Conservation (phyloP, 2,329 filamentous ascomycete species). For the Calonectria henricotiae region DNA sequence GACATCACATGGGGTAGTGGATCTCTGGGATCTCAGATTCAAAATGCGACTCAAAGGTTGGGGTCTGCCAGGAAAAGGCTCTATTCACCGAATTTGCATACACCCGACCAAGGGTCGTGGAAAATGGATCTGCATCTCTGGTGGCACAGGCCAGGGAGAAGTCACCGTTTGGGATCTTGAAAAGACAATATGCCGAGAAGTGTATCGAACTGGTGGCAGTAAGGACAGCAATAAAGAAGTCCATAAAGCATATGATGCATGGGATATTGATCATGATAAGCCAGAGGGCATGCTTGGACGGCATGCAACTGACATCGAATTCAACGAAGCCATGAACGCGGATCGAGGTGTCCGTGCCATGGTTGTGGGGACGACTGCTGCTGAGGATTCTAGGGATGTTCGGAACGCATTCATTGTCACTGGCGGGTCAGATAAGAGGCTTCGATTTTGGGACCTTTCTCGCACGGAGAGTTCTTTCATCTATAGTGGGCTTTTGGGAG, state of each 20-base stretch:
- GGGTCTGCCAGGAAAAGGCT: constrained; percentile 85
- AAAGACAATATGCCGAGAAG: constrained; percentile 88
- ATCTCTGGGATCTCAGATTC: constrained; percentile 98
- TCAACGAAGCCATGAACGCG: constrained; percentile 68
- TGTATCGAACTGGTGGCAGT: constrained; percentile 81
- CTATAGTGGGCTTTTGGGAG: constrained; percentile 82
- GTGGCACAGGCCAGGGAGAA: constrained; percentile 89
- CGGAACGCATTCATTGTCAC: constrained; percentile 89
- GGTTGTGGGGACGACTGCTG: constrained; percentile 80
- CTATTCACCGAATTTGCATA: constrained; percentile 85
- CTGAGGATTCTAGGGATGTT: constrained; percentile 79
- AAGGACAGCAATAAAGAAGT: constrained; percentile 74
- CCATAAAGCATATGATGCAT: constrained; percentile 82
- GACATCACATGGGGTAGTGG: constrained; percentile 92
- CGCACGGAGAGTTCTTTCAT: constrained; percentile 84
- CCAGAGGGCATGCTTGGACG: constrained; percentile 89
- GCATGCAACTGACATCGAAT: constrained; percentile 84
- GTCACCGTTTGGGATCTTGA: constrained; percentile 97
- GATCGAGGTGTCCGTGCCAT: constrained; percentile 84
- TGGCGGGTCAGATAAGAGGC: constrained; percentile 89
- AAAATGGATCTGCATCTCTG: constrained; percentile 90
- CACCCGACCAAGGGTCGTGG: constrained; percentile 86
- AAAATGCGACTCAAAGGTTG: constrained; percentile 88
- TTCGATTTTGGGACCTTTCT: constrained; percentile 93
- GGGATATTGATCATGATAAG: constrained; percentile 91